Evolutionary conservation across 257 asterid genomes (phyloP).

Genomic region (Misopates orontium): DNA sequence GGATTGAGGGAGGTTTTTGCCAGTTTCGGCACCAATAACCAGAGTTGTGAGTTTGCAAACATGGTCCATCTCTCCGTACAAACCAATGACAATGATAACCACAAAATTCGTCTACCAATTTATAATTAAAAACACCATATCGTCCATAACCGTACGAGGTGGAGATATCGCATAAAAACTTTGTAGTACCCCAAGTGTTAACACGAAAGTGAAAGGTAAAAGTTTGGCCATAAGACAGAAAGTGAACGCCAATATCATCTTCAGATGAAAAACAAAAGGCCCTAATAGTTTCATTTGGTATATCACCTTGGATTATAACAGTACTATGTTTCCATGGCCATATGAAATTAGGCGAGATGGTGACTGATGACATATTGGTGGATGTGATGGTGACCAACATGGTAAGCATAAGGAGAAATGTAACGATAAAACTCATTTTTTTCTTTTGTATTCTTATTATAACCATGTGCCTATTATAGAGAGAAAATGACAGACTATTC

Average conservation of each 20-base stretch:
- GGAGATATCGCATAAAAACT: background rate
- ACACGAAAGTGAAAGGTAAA: background rate
- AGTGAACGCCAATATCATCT: background rate
- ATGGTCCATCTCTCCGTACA: background rate
- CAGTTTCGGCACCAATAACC: slow-evolving; percentile 18
- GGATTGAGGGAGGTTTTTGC: background rate
- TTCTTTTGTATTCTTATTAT: too few relatives aligned
- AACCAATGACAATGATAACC: background rate
- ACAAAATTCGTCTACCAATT: background rate
- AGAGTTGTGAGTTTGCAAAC: background rate
- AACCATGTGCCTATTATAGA: too few relatives aligned
- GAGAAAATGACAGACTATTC: too few relatives aligned
- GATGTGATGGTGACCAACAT: too few relatives aligned
- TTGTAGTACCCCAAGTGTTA: background rate
- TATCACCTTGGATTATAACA: background rate
- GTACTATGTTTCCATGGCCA: background rate
- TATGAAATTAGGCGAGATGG: too few relatives aligned
- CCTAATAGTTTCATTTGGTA: background rate
- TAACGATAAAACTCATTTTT: too few relatives aligned
- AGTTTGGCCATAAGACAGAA: background rate
- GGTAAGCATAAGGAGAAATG: too few relatives aligned
- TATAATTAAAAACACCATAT: background rate
- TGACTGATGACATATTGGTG: too few relatives aligned
- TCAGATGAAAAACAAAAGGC: background rate
- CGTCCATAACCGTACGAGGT: background rate